Evolutionary conservation across 176 grass and related monocot genomes (phyloP).

Genomic region (Triticum turgidum): DNA sequence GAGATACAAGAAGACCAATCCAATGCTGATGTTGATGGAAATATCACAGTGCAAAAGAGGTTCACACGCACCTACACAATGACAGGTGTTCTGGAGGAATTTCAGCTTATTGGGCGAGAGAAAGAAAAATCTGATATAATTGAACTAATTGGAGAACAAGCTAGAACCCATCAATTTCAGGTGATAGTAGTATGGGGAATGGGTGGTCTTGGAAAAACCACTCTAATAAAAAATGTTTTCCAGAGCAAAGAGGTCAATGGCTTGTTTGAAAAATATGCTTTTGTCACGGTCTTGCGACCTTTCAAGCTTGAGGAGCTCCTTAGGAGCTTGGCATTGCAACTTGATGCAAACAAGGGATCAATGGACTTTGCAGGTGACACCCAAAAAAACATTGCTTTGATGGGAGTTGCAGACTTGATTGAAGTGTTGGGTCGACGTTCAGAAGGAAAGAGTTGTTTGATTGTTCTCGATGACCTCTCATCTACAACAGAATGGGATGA

Average conservation of each 20-base stretch:
- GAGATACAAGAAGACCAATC: neutral
- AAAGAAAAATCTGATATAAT: neutral
- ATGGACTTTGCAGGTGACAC: neutral
- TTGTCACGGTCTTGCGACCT: slow-evolving; percentile 2
- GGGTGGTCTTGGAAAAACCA: slow-evolving; percentile 38
- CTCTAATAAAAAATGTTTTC: slow-evolving; percentile 9
- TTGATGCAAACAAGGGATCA: neutral
- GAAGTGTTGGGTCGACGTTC: neutral
- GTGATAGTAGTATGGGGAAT: slow-evolving; percentile 20
- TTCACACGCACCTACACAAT: neutral
- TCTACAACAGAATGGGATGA: neutral
- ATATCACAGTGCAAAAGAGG: neutral
- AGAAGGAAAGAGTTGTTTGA: neutral
- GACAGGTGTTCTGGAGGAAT: neutral
- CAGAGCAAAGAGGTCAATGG: neutral
- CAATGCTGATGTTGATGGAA: neutral
- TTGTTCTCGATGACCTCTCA: neutral
- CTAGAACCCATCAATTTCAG: neutral
- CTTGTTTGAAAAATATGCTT: neutral
- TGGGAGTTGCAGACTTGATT: neutral
- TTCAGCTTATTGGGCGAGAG: neutral
- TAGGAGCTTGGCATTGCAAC: neutral
- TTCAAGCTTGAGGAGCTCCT: neutral
- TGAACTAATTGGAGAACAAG: neutral
- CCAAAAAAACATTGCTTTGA: neutral